phyloP scores from a whole-genome alignment of 73 alveolate species.

The Paramecium primaurelia region DNA sequence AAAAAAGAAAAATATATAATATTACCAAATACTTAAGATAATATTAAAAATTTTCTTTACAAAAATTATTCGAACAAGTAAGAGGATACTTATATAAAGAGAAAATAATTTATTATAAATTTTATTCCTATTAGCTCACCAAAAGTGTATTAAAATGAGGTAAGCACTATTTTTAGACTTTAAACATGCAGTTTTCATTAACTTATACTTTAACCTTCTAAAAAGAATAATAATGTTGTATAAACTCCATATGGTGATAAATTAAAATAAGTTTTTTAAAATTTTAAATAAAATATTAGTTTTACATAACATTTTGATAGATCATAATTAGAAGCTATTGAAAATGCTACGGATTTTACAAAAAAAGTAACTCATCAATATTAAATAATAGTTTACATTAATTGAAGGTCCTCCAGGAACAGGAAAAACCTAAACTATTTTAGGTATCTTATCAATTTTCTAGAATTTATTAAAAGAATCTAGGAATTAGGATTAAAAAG shows the following conservation, averaged over 20 bases:
- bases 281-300: too few species aligned
- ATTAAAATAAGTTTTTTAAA: too few species aligned
- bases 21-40: not conserved
- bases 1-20: not conserved
- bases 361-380: not conserved
- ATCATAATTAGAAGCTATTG: not conserved
- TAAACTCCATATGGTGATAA: not conserved
- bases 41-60: not conserved
- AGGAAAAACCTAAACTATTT: conserved; percentile 18
- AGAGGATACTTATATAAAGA: not conserved
- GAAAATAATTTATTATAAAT: not conserved
- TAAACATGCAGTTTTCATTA: not conserved
- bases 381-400: not conserved
- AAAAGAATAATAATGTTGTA: not conserved
- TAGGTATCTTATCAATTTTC: not conserved
- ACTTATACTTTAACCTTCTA: not conserved
- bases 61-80: not conserved
- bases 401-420: conserved; percentile 45
- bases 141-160: not conserved
- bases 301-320: not conserved
- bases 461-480: not conserved
- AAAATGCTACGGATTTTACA: not conserved
- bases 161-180: not conserved
- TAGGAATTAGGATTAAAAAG: not conserved
- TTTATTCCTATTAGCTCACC: not conserved